Conservation (phyloP, 805 yeast genomes). For the Candida nemodendra region DNA sequence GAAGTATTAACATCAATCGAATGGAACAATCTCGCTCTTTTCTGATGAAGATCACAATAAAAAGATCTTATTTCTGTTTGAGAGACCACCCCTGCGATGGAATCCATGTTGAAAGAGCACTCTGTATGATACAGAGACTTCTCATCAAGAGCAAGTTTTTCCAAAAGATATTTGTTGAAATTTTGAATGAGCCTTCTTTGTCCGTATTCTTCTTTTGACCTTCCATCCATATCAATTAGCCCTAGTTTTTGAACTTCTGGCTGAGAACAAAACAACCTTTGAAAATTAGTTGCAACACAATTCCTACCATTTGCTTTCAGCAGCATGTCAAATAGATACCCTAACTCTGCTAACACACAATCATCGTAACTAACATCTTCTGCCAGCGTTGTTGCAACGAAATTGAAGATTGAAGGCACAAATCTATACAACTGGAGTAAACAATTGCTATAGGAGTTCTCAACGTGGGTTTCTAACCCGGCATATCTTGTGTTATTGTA, state of each 20-base stretch:
- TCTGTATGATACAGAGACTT: conserved; percentile 26
- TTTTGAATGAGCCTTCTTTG: conserved; percentile 47
- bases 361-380: conserved; percentile 45
- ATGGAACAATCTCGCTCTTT: conserved; percentile 35
- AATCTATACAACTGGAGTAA: conserved; percentile 77
- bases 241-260: conserved; percentile 53
- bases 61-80: conserved; percentile 42
- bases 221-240: conserved; percentile 50
- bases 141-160: conserved; percentile 52
- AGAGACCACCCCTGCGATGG: conserved; percentile 42
- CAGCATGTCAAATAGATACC: conserved; percentile 90
- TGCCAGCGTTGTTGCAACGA: conserved; percentile 55
- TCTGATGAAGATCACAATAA: conserved; percentile 39
- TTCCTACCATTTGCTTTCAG: conserved; percentile 74
- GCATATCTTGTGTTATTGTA: conserved; percentile 74
- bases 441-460: conserved; percentile 75
- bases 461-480: conserved; percentile 87
- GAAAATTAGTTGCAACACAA: conserved; percentile 81
- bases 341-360: conserved; percentile 75
- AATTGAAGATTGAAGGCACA: conserved; percentile 69
- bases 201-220: conserved; percentile 41
- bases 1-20: conserved; percentile 41
- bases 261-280: conserved; percentile 45
- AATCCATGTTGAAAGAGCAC: conserved; percentile 20
- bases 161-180: conserved; percentile 60